Conservation (phyloP, 495 filamentous ascomycete genomes). For the Oleoguttula mirabilis region DNA sequence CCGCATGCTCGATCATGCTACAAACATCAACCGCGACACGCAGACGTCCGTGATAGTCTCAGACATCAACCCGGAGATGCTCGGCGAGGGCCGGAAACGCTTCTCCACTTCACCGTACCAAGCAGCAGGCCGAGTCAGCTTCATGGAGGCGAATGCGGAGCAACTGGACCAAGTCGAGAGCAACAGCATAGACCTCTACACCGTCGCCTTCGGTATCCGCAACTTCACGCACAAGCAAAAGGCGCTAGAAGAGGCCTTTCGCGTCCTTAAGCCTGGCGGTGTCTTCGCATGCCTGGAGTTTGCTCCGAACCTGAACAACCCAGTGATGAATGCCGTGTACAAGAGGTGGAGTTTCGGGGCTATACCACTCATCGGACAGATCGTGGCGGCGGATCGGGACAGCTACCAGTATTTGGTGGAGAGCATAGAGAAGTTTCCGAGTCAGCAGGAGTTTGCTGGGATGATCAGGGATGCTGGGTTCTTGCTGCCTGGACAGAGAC, state of each 20-base stretch:
- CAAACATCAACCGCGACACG: constrained; percentile 66
- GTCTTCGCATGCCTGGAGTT: constrained; percentile 98
- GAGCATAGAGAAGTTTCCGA: constrained; percentile 89
- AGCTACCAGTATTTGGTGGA: constrained; percentile 98
- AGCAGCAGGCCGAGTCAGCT: constrained; percentile 47
- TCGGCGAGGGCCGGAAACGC: constrained; percentile 73
- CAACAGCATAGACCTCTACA: constrained; percentile 75
- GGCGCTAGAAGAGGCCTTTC: constrained; percentile 67
- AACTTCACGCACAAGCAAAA: constrained; percentile 84
- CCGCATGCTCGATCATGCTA: constrained; percentile 84
- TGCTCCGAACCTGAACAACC: constrained; percentile 58
- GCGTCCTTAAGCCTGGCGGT: constrained; percentile 86
- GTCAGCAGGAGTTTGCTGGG: constrained; percentile 64
- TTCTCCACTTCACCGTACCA: constrained; percentile 48
- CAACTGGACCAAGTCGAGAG: constrained; percentile 51
- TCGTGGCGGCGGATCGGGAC: constrained; percentile 86
- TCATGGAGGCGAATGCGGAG: constrained; percentile 87
- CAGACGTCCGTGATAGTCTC: constrained; percentile 72
- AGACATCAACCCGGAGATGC: constrained; percentile 93
- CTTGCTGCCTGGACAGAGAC: constrained; percentile 65
- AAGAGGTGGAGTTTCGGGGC: constrained; percentile 92
- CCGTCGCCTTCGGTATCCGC: constrained; percentile 92
- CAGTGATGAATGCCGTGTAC: constrained; percentile 71
- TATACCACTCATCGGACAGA: constrained; percentile 87
- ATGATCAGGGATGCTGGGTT: constrained; percentile 91